Evolutionary conservation across 192 early-diverging fungal genomes (phyloP), one percentile per base, ranked within the genome.

Genomic region (Coemansia sp.): DNA sequence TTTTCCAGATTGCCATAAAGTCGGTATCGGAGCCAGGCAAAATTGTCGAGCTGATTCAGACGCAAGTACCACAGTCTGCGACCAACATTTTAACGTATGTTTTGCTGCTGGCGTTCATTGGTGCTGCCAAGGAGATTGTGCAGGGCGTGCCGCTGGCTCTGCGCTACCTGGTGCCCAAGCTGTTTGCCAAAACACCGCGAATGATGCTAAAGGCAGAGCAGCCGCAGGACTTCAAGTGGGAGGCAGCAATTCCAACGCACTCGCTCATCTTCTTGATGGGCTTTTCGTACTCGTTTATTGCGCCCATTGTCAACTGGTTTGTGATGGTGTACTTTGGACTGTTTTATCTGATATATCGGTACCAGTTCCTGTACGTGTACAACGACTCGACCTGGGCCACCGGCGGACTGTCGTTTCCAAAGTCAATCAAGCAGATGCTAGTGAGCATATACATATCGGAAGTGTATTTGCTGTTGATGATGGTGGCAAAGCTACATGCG

Each of bases 41-140:
- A 1, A 70, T 84, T 5, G 60, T 92, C 23, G 37, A 77, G 12
- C 39, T 65, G n/a, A 80, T 92, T 57, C 69, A 83, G 50, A 75
- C 86, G 11, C 71, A 85, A 21, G 83, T 96, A 1, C 94, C 94
- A 6, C 67, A 81, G 37, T 88, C 88, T 2, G 89, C 91, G 2
- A 88, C 85, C 56, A 93, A 91, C 74, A 94, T 94, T 59, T 84
- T 94, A 37, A 92, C 92, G 25, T 96, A 92, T 71, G 85, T 94
- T 25, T 71, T 94, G 68, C 82, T 96, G 21, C 84, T 85, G n/a
- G 80, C 87, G 3, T 80, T 93, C 41, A 74, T 86, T 5, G 83
- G 86, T 31, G 84, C 92, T 2, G 83, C 88, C 1, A 66, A 84
- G 17, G 87, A 91, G 62, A 61, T 94, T 2, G 45, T 91, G 14